Base-by-base conservation (phyloP, 106 monocot genomes). In the Iris macrosiphon region DNA sequence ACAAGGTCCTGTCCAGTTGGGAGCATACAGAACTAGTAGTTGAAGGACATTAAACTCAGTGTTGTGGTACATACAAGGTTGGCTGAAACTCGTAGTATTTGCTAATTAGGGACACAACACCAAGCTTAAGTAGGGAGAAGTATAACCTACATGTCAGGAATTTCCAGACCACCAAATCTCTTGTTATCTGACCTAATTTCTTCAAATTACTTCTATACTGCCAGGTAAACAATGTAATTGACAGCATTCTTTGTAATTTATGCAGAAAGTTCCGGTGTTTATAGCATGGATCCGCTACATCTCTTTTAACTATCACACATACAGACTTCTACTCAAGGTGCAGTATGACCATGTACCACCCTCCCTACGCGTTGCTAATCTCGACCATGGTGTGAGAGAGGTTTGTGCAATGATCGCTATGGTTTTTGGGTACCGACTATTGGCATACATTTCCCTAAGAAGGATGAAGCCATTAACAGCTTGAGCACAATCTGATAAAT, bases 251-350 rank as follows among this genome's bases (percentile, higher is more conserved):
- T 43, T 46, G 5, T 58, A 26, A 59, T 62, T 20, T 55, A 38
- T 51, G 78, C 92, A 92, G 92, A 68, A 56, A 55, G 86, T 92
- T 45, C 86, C 92, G 46, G 61, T 49, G 3, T 86, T 87, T 75
- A 82, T 92, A 67, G 82, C 82, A 59, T 92, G 92, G 92, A 44
- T 87, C 7, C 82, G 82, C 23, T 87, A 79, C 44, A 7, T 82
- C 38, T 92, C 92, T 30, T 86, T 92, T 86, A 92, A 86, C 61
- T 87, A 86, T 31, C 92, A 92, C 61, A 92, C 92, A 15, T 86
- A 87, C 71, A 82, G 86, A 32, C 82, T 92, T 31, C 76, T 92
- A 17, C 67, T 92, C 40, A 86, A 83, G 55, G 82, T 86, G 49
- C 92, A 92, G 61, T 92, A 92, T 65, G 73, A 49, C 37, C 69